These are phyloP conservation scores for Nyssa sinensis DNA, from an alignment of 148 eudicot genomes.

Conservation along the genomic window DNA sequence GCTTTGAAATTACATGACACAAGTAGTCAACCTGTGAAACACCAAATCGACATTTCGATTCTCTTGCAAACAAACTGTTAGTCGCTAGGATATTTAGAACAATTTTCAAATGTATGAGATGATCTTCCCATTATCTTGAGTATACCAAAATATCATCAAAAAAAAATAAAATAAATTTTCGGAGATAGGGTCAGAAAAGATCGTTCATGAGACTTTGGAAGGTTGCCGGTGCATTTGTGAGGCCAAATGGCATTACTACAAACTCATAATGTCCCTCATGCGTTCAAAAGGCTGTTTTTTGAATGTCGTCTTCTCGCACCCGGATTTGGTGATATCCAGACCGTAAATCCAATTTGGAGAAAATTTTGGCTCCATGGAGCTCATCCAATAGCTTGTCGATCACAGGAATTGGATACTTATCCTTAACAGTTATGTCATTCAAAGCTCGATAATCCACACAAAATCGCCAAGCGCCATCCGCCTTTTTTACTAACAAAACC, in stretches of 20 bases:
- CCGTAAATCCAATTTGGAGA: not conserved
- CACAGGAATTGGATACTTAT: no score
- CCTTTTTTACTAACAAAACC: no score
- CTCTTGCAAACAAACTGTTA: not conserved
- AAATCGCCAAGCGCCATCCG: no score
- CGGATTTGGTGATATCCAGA: not conserved
- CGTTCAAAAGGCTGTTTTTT: no score
- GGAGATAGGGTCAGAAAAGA: no score
- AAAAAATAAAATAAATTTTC: not conserved
- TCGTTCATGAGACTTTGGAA: slow-evolving; percentile 2
- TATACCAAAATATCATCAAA: not conserved
- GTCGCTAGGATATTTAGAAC: not conserved
- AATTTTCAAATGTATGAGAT: not conserved
- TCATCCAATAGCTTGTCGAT: no score
- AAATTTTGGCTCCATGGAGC: no score
- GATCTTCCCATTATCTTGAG: not conserved
- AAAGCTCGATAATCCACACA: no score
- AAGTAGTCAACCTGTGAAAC: not conserved
- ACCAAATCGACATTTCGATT: not conserved
- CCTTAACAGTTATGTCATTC: no score
- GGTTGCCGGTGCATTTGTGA: slow-evolving; percentile 1
- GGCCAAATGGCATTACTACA: not conserved
- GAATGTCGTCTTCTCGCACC: not conserved
- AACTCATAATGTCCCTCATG: no score
- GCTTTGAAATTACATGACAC: not conserved